phyloP scores from a whole-genome alignment of 1,139 yeast species.

The Zygoascus hellenicus region DNA sequence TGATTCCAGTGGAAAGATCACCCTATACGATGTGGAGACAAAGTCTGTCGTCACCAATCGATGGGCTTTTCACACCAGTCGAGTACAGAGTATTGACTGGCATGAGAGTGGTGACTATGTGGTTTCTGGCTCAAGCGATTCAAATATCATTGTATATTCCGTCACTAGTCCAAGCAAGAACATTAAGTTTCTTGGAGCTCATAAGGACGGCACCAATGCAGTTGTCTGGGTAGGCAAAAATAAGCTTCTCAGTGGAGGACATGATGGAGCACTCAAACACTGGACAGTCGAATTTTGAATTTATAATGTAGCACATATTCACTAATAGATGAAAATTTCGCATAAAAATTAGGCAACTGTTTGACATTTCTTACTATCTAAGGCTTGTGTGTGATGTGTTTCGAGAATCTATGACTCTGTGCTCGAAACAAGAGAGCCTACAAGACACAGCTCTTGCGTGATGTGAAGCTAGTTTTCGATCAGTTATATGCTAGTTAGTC shows the following conservation, averaged over 20 bases:
- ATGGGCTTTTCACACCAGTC: slow-evolving; percentile 93
- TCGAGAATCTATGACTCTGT: background rate
- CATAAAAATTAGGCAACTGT: background rate
- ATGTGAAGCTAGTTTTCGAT: too few relatives aligned
- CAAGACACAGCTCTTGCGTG: too few relatives aligned
- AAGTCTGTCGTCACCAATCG: slow-evolving; percentile 68
- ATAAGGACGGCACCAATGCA: slow-evolving; percentile 77
- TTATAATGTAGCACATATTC: background rate
- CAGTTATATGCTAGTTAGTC: background rate
- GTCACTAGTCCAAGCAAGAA: slow-evolving; percentile 73
- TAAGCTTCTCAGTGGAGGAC: slow-evolving; percentile 62
- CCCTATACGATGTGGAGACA: slow-evolving; percentile 54
- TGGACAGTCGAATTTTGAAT: slow-evolving; percentile 45
- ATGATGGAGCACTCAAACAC: slow-evolving; percentile 72
- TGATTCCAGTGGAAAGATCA: slow-evolving; percentile 78
- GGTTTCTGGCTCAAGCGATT: slow-evolving; percentile 78
- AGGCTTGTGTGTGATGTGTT: too few relatives aligned
- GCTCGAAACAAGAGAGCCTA: too few relatives aligned
- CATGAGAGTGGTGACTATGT: slow-evolving; percentile 63
- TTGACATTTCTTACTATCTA: too few relatives aligned
- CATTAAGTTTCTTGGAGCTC: slow-evolving; percentile 70
- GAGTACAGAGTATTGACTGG: slow-evolving; percentile 75
- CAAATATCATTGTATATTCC: slow-evolving; percentile 73
- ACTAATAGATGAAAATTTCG: background rate
- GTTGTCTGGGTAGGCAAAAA: slow-evolving; percentile 58